Conservation (phyloP, 2,329 filamentous ascomycete genomes). For the Diaporthe amygdali region DNA sequence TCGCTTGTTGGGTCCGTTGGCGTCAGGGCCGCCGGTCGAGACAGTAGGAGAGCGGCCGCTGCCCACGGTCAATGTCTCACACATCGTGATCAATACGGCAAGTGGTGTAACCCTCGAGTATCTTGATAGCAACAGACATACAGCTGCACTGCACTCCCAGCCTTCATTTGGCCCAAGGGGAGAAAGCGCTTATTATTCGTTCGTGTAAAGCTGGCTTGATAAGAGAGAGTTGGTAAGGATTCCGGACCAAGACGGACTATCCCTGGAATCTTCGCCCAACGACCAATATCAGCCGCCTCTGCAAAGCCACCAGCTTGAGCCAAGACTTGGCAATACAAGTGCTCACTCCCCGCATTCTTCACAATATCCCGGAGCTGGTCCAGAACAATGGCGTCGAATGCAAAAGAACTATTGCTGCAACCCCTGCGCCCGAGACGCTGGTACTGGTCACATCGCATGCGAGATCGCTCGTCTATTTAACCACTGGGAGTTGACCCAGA, state of each 20-base stretch:
- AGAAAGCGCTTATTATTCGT: neutral
- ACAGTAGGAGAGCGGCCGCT: neutral
- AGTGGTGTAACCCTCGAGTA: neutral
- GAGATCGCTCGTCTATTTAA: neutral
- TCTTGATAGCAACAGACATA: neutral
- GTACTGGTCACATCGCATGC: slow-evolving; percentile 14
- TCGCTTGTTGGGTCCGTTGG: neutral
- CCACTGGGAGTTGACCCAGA: neutral
- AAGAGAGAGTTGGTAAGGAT: slow-evolving; percentile 11
- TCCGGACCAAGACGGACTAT: slow-evolving; percentile 5
- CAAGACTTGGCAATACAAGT: slow-evolving; percentile 12
- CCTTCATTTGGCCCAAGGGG: neutral
- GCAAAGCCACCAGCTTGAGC: slow-evolving; percentile 5
- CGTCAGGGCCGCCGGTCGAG: neutral
- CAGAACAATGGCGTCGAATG: neutral
- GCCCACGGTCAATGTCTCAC: neutral
- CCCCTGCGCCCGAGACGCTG: neutral
- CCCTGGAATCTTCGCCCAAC: neutral
- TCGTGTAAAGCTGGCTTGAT: neutral
- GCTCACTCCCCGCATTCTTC: slow-evolving; percentile 11
- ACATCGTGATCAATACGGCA: neutral
- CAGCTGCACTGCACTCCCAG: neutral
- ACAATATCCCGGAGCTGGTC: neutral
- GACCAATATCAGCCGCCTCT: slow-evolving; percentile 10
- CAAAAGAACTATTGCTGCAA: neutral